Percentiles rank a stretch among this genome's conserved stretches.
Evolutionary conservation across 495 filamentous ascomycete genomes (phyloP).

Genomic region (Rostrohypoxylon terebratum): DNA sequence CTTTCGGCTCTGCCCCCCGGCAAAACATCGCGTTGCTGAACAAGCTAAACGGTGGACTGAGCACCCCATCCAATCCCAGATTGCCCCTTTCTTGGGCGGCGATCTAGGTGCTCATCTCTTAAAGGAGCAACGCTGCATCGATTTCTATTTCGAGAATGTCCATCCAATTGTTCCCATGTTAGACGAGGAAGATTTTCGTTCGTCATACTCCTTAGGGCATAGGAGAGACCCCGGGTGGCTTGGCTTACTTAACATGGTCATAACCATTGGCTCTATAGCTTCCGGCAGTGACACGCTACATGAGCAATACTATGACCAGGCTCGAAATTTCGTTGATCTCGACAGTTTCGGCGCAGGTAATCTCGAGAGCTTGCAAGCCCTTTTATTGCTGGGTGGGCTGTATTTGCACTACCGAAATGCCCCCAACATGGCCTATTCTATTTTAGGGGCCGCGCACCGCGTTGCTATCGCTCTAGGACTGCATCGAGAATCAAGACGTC

Average conservation of each 20-base stretch:
- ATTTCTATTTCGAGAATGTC: constrained; percentile 47
- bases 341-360: constrained; percentile 47
- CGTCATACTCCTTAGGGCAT: constrained; percentile 28
- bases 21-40: constrained; percentile 41
- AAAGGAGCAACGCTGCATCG: constrained; percentile 47
- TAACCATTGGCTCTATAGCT: constrained; percentile 47
- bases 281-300: constrained; percentile 43
- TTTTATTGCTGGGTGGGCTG: constrained; percentile 44
- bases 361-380: constrained; percentile 44
- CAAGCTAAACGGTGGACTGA: constrained; percentile 43
- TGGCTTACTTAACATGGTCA: constrained; percentile 47
- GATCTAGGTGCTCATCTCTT: constrained; percentile 33
- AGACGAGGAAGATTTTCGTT: constrained; percentile 46
- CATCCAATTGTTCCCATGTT: constrained; percentile 46
- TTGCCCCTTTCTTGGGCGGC: constrained; percentile 26
- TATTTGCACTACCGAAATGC: constrained; percentile 47
- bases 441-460: constrained; percentile 45
- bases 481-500: constrained; percentile 41
- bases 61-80: constrained; percentile 23
- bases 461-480: constrained; percentile 46
- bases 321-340: constrained; percentile 39
- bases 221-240: constrained; percentile 45
- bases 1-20: constrained; percentile 42
- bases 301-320: constrained; percentile 46
- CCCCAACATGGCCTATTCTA: constrained; percentile 48